Evolutionary conservation across 2,329 filamentous ascomycete species (phyloP), one percentile per base, ranked within the genome.

Genomic region (Paramyrothecium sp.): DNA sequence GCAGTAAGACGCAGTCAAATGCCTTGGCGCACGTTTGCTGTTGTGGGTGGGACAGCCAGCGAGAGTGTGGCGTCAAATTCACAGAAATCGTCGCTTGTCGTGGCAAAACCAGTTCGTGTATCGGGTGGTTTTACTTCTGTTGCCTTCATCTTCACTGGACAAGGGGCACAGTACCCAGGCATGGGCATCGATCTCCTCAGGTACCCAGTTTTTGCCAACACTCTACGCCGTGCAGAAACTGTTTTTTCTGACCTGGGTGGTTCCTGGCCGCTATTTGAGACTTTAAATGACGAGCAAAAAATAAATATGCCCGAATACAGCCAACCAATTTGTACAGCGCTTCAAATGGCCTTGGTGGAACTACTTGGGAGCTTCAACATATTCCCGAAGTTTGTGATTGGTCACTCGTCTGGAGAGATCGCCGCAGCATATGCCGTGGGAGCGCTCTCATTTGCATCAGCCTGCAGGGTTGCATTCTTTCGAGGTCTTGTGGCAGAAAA

Each of bases 401-500:
- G 78, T 1, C 78, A 81, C 60, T 79, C 76, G 0, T 72, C 67
- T 53, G 78, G 78, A 17, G 78, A 81, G 56, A 80, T 80, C 51
- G 76, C 67, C 3, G 77, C 78, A 17, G 78, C 78, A 0, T 81
- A 77, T 58, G 69, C 75, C 2, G 67, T 73, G 1, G 75, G 78
- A 4, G 69, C 75, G 20, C 65, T 81, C n/a, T 71, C 71, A 3
- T 73, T 77, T 21, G 70, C 77, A 21, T 68, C 73, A 1, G 74
- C 74, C 51, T 73, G 81, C 64, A 70, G 70, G 1, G 72, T 80
- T 19, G 81, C 81, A 1, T 85, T 83, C 65, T 75, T 75, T 59
- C 70, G 78, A 13, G 78, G 76, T 16, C 17, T 52, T 13, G n/a
- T 50, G 58, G 75, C 59, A 66, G 68, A 44, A 66, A 73, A 54